Base-by-base conservation (phyloP, 23 red algal genomes). In the Agarophyton chilense region DNA sequence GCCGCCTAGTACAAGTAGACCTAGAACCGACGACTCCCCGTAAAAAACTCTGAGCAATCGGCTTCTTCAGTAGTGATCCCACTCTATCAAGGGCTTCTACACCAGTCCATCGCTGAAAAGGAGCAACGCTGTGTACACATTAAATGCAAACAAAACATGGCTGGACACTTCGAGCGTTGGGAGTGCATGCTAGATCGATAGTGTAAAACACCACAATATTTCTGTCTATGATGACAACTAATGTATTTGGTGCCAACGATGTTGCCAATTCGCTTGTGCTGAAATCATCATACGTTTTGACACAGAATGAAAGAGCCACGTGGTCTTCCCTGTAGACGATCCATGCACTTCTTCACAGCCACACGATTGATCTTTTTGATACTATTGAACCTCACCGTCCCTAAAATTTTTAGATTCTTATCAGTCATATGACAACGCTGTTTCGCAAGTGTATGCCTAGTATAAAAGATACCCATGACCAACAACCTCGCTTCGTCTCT, bases 381-480 rank as follows among this genome's bases (percentile, higher is more conserved):
- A 40, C 38, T 74, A 49, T 74, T 74, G 8, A 74, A 24, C 43
- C 68, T 8, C 18, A 74, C 68, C 7, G 68, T 74, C 18, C 68
- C 22, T 14, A 74, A 49, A 8, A 40, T 14, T 74, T 42, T 45
- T 14, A 74, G 18, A 10, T 74, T 49, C 18, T 42, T 74, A 22
- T 74, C 68, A 31, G 68, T 40, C 7, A 38, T 45, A 24, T 11
- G 18, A 17, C 18, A 12, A 7, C 36, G 16, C 68, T 74, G 68
- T 10, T 21, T 45, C n/a, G 38, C 34, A 24, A 74, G 22, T 36
- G 38, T 13, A 29, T 74, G 68, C 10, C 68, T 31, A 9, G 68
- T 74, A 38, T 74, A 74, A 34, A 74, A 74, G 10, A 12, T 74
- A 22, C 38, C 68, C 43, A 49, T 74, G 34, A 74, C 68, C 5